Conservation (phyloP, 2,329 filamentous ascomycete genomes). For the Trichoderma harzianum region DNA sequence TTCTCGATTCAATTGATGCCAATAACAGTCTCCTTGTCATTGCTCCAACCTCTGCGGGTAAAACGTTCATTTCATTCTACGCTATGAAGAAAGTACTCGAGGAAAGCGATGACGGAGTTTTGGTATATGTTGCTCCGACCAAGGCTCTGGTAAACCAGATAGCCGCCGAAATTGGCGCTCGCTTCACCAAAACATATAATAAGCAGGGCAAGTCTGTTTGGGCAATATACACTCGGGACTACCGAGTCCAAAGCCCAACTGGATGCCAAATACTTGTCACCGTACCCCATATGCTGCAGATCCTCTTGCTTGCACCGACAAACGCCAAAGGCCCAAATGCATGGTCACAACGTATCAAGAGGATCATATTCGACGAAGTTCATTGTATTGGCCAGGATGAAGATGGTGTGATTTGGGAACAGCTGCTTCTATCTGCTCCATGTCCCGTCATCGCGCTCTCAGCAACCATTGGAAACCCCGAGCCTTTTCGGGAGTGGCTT, state of each 20-base stretch:
- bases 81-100: constrained; percentile 75
- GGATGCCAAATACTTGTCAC: constrained; percentile 75
- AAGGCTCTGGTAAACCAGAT: constrained; percentile 84
- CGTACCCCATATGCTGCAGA: constrained; percentile 74
- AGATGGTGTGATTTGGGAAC: constrained; percentile 75
- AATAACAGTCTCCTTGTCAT: constrained; percentile 70
- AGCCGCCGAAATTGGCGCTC: constrained; percentile 71
- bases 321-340: constrained; percentile 54
- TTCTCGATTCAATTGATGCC: constrained; percentile 69
- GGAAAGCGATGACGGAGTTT: constrained; percentile 62
- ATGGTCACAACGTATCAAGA: constrained; percentile 66
- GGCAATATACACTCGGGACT: constrained; percentile 75
- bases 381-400: constrained; percentile 76
- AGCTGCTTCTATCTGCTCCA: constrained; percentile 68
- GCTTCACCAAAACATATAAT: constrained; percentile 65
- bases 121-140: constrained; percentile 78
- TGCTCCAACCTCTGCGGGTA: constrained; percentile 74
- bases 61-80: constrained; percentile 82
- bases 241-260: constrained; percentile 68
- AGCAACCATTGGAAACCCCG: constrained; percentile 73
- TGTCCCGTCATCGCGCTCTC: constrained; percentile 78
- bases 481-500: constrained; percentile 68
- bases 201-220: constrained; percentile 66
- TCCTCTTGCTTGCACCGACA: constrained; percentile 65
- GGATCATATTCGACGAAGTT: constrained; percentile 81